Conservation (phyloP, 2,329 filamentous ascomycete species). For the Alternaria alternata region DNA sequence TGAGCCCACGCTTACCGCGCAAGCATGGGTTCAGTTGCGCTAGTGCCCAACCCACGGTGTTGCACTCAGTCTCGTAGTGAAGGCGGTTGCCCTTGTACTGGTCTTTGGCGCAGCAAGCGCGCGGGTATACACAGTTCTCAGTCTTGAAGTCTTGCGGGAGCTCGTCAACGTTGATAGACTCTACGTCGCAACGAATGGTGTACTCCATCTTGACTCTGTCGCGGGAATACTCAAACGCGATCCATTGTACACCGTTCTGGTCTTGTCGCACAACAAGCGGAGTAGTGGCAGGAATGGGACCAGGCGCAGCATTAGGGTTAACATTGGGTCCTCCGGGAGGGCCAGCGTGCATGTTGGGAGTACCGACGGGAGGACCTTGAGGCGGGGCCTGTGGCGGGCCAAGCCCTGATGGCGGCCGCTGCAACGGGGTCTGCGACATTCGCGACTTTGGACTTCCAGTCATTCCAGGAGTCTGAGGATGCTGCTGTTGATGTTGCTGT, state of each 20-base stretch:
- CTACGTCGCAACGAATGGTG: constrained; percentile 96
- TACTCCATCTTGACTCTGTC: constrained; percentile 99
- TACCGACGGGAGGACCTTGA: constrained; percentile 52
- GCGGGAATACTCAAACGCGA: constrained; percentile 96
- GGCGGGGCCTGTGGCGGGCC: constrained; percentile 52
- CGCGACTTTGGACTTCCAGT: constrained; percentile 65
- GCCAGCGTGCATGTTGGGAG: constrained; percentile 52
- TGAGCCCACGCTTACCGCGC: constrained; percentile 91
- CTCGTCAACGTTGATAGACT: constrained; percentile 91
- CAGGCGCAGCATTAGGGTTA: constrained; percentile 90
- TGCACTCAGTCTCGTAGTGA: constrained; percentile 98
- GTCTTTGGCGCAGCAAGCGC: constrained; percentile 93
- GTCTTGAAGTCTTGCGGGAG: constrained; percentile 91
- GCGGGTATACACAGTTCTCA: constrained; percentile 97
- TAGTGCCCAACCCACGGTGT: constrained; percentile 98
- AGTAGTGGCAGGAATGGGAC: constrained; percentile 95
- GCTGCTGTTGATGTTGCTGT: constrained; percentile 57
- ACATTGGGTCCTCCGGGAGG: constrained; percentile 60
- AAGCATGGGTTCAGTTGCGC: constrained; percentile 91
- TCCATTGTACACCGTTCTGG: constrained; percentile 97
- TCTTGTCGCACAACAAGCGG: constrained; percentile 94
- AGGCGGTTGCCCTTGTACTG: constrained; percentile 95
- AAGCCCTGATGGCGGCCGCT: constrained; percentile 63
- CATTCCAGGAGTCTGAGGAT: constrained; percentile 66
- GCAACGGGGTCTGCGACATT: constrained; percentile 60